Percentiles rank a stretch among this genome's conserved stretches.
Conservation (phyloP, 202 grass and related monocot species). For the Zizania palustris region DNA sequence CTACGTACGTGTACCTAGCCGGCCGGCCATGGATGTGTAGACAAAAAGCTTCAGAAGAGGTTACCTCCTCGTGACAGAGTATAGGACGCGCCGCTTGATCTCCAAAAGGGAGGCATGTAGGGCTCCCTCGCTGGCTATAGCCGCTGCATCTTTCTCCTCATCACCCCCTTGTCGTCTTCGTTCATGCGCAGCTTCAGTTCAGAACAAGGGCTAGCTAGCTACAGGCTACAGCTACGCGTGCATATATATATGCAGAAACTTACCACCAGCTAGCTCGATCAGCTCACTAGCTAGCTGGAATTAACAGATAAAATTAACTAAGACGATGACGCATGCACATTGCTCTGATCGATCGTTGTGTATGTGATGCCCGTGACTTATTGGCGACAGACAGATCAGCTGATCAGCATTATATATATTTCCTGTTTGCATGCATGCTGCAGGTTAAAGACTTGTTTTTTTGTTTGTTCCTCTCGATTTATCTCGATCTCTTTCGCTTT, state of each 20-base stretch:
- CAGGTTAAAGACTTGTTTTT: background rate
- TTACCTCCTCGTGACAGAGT: conserved; percentile 37
- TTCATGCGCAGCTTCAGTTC: conserved; percentile 11
- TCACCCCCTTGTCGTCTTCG: conserved; percentile 1
- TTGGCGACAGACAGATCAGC: too few species aligned
- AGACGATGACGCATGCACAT: too few species aligned
- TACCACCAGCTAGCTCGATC: background rate
- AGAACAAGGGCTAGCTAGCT: background rate
- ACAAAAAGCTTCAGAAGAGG: conserved; percentile 25
- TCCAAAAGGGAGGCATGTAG: conserved; percentile 25
- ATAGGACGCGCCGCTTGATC: conserved; percentile 32
- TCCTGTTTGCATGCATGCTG: background rate
- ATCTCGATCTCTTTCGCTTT: conserved; percentile 38
- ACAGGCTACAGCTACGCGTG: too few species aligned
- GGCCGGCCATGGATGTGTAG: background rate
- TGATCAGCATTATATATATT: background rate
- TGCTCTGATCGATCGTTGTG: too few species aligned
- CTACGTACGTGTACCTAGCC: background rate
- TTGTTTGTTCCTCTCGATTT: background rate
- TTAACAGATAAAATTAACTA: too few species aligned
- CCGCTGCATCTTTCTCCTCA: background rate
- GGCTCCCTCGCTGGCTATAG: background rate
- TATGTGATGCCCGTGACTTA: background rate
- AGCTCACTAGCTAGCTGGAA: too few species aligned
- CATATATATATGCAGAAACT: too few species aligned